A percentile compares a stretch with the other conserved stretches of the same genome.
These are phyloP conservation scores for Eucalyptus victrix DNA, from an alignment of 345 rosid species.

Conservation along the genomic window DNA sequence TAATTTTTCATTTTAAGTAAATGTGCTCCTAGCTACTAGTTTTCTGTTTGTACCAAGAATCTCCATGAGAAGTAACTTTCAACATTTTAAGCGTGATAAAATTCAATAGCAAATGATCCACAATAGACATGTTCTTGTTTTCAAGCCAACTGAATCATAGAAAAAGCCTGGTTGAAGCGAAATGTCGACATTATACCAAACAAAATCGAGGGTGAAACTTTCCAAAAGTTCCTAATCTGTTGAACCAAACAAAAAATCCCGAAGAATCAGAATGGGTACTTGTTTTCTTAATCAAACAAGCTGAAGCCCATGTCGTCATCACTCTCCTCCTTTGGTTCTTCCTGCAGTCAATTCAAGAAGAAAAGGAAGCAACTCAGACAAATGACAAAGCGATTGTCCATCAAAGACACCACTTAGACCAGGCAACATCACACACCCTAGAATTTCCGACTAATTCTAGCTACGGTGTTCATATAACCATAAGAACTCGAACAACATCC, in stretches of 20 bases:
- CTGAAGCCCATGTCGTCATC: conserved; percentile 34
- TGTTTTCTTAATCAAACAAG: conserved; percentile 15
- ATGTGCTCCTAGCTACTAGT: not conserved
- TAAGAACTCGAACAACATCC: not conserved
- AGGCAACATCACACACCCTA: not conserved
- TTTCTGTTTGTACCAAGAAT: not conserved
- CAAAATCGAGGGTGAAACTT: not conserved
- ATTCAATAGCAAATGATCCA: not conserved
- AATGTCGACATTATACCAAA: not conserved
- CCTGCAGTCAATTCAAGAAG: conserved; percentile 6
- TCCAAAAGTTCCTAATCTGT: not conserved
- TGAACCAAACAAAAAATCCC: not conserved
- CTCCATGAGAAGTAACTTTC: not conserved
- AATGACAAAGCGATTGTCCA: not conserved
- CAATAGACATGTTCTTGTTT: not conserved
- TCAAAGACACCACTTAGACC: not conserved
- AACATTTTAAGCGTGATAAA: not conserved
- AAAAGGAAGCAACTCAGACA: not conserved
- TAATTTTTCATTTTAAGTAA: not conserved
- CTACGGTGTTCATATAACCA: not conserved
- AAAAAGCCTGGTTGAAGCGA: not conserved
- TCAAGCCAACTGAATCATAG: not conserved
- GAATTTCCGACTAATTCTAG: not conserved
- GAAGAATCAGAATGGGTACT: not conserved
- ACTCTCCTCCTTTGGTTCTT: conserved; percentile 28